These are phyloP conservation scores for Rossbeevera mucosa DNA, from an alignment of 768 basidiomycete species.

Conservation along the genomic window DNA sequence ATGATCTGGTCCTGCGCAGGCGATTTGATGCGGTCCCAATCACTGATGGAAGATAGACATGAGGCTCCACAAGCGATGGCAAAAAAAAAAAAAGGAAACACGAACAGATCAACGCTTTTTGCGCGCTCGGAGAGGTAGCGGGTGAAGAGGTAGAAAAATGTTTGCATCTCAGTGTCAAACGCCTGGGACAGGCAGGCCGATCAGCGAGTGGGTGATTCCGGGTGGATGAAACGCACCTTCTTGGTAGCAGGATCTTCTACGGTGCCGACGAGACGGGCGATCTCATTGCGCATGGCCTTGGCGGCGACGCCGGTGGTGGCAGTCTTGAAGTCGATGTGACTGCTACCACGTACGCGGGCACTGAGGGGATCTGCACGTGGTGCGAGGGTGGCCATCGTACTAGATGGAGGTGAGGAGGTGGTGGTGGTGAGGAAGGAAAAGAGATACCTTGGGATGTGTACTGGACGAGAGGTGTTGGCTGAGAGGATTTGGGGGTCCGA, in stretches of 20 bases:
- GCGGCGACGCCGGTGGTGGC: conserved; percentile 91
- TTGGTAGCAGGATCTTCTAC: conserved; percentile 76
- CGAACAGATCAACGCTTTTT: conserved; percentile 65
- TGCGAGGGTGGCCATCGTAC: conserved; percentile 51
- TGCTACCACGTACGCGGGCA: conserved; percentile 68
- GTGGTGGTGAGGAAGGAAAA: conserved; percentile 6
- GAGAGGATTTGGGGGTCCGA: conserved; percentile 56
- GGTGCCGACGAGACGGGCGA: conserved; percentile 85
- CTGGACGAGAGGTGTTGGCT: conserved; percentile 57
- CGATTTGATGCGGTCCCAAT: conserved; percentile 50
- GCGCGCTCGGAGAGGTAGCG: conserved; percentile 72
- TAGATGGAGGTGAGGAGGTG: conserved; percentile 22
- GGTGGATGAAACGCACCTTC: conserved; percentile 50
- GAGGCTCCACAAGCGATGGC: neutral
- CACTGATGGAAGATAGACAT: conserved; percentile 19
- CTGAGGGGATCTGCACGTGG: conserved; percentile 66
- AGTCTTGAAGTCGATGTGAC: conserved; percentile 95
- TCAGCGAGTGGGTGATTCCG: conserved; percentile 12
- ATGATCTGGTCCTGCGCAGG: conserved; percentile 62
- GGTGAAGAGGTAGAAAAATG: conserved; percentile 79
- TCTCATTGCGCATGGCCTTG: conserved; percentile 98
- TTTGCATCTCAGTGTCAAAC: conserved; percentile 80
- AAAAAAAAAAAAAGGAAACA: conserved; percentile 25
- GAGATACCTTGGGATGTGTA: conserved; percentile 47
- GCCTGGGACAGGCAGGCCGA: conserved; percentile 37